phyloP scores from a whole-genome alignment of 257 asterid genomes.

The Jacaranda mimosifolia region DNA sequence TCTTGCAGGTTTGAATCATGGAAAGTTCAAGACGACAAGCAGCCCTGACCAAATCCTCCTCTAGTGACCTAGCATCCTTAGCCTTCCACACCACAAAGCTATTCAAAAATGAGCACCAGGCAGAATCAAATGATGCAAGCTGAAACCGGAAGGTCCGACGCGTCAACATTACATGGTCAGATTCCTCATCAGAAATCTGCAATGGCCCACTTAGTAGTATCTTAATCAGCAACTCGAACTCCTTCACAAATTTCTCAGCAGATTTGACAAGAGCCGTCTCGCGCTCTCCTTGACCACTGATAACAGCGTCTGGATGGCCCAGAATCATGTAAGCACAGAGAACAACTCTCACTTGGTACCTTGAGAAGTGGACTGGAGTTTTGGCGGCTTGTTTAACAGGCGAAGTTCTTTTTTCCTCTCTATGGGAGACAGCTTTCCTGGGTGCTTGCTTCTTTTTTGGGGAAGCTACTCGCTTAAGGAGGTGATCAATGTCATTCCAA shows the following conservation, averaged over 20 bases:
- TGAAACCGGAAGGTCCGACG: conserved; percentile 68
- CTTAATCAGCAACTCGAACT: conserved; percentile 77
- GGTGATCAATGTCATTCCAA: conserved; percentile 86
- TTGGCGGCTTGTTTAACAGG: conserved; percentile 43
- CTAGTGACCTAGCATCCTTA: conserved; percentile 87
- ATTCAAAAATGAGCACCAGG: conserved; percentile 95
- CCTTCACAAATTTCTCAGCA: conserved; percentile 78
- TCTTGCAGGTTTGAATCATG: conserved; percentile 85
- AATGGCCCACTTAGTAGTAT: conserved; percentile 70
- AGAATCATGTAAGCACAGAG: conserved; percentile 86
- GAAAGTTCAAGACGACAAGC: conserved; percentile 96
- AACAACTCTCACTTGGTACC: conserved; percentile 87
- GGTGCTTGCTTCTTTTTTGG: conserved; percentile 66
- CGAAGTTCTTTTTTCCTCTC: conserved; percentile 45
- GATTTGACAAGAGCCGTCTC: conserved; percentile 78
- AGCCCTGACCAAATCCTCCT: conserved; percentile 91
- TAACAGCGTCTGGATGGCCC: conserved; percentile 95
- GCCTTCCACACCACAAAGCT: conserved; percentile 97
- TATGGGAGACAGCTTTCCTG: conserved; percentile 52
- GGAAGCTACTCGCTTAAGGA: conserved; percentile 85
- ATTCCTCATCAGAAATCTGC: conserved; percentile 50
- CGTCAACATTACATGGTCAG: conserved; percentile 41
- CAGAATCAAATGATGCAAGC: conserved; percentile 84
- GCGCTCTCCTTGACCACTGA: conserved; percentile 88
- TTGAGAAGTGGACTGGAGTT: conserved; percentile 53